Conservation (phyloP, 2,329 filamentous ascomycete species). For the Aspergillus chevalieri region DNA sequence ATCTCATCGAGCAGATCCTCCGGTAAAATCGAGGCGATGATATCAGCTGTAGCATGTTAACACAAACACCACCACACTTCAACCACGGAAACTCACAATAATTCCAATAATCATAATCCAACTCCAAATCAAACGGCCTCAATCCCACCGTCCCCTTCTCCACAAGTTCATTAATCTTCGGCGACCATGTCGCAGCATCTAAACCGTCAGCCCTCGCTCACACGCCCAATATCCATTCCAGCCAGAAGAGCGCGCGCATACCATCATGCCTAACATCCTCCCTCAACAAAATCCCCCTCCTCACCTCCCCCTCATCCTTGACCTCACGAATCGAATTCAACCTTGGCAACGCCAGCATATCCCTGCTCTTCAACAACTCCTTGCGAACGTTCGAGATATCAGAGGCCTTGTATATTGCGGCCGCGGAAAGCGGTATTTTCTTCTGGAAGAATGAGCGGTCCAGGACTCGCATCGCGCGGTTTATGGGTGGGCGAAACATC, state of each 20-base stretch:
- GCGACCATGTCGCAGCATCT: conserved; percentile 72
- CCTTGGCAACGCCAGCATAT: conserved; percentile 60
- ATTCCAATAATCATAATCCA: conserved; percentile 82
- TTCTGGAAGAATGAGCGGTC: conserved; percentile 79
- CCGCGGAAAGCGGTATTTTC: conserved; percentile 69
- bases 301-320: conserved; percentile 46
- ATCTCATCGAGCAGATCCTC: conserved; percentile 73
- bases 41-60: conserved; percentile 56
- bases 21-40: conserved; percentile 74
- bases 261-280: conserved; percentile 35
- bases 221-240: conserved; percentile 8
- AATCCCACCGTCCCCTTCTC: conserved; percentile 63
- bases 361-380: conserved; percentile 57
- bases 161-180: conserved; percentile 62
- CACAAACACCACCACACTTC: neutral
- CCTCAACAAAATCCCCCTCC: conserved; percentile 35
- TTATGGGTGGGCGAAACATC: conserved; percentile 73
- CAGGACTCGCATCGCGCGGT: conserved; percentile 71
- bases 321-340: conserved; percentile 54
- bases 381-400: conserved; percentile 68
- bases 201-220: conserved; percentile 10
- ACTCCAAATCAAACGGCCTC: conserved; percentile 65
- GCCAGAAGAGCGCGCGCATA: conserved; percentile 6
- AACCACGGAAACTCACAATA: conserved; percentile 53
- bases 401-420: conserved; percentile 66